Conservation (phyloP, 1,284 basidiomycete genomes). For the Earliella scabrosa region DNA sequence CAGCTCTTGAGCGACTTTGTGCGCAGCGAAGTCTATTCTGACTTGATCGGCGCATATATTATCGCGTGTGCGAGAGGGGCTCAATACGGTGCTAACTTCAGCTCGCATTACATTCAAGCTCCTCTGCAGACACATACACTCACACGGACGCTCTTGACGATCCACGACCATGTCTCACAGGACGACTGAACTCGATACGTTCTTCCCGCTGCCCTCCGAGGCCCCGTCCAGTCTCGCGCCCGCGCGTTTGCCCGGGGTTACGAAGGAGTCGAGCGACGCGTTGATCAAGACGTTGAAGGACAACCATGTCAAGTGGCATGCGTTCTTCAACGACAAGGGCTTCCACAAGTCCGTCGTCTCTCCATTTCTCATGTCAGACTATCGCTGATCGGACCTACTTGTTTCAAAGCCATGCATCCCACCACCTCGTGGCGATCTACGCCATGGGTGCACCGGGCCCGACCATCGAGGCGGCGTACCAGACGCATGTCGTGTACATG, state of each 20-base stretch:
- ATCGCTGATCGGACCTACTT: not conserved
- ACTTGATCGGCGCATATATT: not conserved
- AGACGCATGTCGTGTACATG: conserved; percentile 44
- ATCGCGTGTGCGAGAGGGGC: no score
- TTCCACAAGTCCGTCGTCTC: conserved; percentile 54
- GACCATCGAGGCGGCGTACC: conserved; percentile 48
- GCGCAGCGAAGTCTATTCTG: no score
- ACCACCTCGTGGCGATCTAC: conserved; percentile 56
- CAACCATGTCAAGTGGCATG: conserved; percentile 60
- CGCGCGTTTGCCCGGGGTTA: conserved; percentile 50
- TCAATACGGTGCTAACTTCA: no score
- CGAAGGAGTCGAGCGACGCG: conserved; percentile 46
- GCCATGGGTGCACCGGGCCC: conserved; percentile 47
- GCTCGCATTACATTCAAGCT: no score
- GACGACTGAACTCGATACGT: conserved; percentile 7
- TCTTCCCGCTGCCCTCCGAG: conserved; percentile 22
- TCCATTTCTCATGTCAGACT: not conserved
- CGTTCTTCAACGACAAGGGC: conserved; percentile 61
- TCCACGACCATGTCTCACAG: not conserved
- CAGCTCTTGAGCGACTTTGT: not conserved
- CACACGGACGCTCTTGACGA: not conserved
- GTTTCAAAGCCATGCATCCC: conserved; percentile 50
- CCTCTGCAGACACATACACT: no score
- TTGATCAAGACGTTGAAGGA: conserved; percentile 52
- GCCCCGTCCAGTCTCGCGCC: conserved; percentile 15